Percentiles rank a stretch among this genome's conserved stretches.
Conservation (phyloP, 2,329 filamentous ascomycete genomes). For the Exophiala sp. region DNA sequence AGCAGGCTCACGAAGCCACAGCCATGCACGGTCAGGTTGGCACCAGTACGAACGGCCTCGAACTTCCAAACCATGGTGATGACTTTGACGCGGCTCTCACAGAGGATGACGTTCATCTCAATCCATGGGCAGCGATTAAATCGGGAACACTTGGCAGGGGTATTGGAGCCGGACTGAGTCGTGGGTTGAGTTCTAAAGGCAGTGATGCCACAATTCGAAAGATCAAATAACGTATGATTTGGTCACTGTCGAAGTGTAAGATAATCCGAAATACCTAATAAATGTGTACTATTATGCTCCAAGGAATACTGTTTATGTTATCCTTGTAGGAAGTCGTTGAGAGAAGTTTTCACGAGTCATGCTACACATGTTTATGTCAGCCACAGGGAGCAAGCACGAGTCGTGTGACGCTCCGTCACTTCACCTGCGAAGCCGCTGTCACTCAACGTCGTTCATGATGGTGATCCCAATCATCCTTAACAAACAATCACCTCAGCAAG, state of each 20-base stretch:
- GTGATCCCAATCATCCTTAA: too few relatives aligned
- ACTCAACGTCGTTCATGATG: background rate
- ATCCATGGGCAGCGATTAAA: slow-evolving; percentile 23
- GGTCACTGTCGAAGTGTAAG: background rate
- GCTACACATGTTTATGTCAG: background rate
- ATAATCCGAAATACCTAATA: too few relatives aligned
- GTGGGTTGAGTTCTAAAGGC: slow-evolving; percentile 33
- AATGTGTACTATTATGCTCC: too few relatives aligned
- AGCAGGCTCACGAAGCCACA: background rate
- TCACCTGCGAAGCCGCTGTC: background rate
- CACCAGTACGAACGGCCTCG: background rate
- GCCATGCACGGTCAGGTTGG: background rate
- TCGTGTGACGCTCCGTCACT: background rate
- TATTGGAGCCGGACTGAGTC: slow-evolving; percentile 41
- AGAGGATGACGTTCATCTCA: slow-evolving; percentile 19
- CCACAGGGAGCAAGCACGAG: background rate
- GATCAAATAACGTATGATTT: slow-evolving; percentile 6
- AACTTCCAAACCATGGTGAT: background rate
- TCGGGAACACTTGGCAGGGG: slow-evolving; percentile 41
- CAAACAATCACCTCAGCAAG: too few relatives aligned
- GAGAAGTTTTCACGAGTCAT: background rate
- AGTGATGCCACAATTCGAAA: slow-evolving; percentile 28
- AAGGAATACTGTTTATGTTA: too few relatives aligned
- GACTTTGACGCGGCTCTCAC: background rate
- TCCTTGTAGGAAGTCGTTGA: too few relatives aligned